Conservation (phyloP, 192 early-diverging fungal species). For the Coemansia sp. region DNA sequence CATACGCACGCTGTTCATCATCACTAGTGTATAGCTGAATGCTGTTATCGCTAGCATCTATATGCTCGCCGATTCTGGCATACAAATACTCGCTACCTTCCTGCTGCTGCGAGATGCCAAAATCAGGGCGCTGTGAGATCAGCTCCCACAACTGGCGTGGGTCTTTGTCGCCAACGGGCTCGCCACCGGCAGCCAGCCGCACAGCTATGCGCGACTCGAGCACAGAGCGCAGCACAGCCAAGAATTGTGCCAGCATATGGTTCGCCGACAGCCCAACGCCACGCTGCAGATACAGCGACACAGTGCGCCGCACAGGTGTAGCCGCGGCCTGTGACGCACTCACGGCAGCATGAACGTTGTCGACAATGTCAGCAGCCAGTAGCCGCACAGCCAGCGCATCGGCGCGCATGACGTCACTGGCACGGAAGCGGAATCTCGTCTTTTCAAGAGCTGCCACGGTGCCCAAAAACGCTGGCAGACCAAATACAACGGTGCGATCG, state of each 20-base stretch:
- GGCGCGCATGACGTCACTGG: conserved; percentile 22
- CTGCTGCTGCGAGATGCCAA: not conserved
- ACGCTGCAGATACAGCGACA: conserved; percentile 26
- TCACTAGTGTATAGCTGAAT: not conserved
- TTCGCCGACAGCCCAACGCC: conserved; percentile 29
- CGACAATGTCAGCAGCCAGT: conserved; percentile 8
- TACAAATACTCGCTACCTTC: not conserved
- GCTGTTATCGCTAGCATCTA: too few relatives aligned
- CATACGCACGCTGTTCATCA: conserved; percentile 14
- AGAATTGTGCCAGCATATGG: conserved; percentile 32
- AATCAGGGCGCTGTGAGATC: conserved; percentile 15
- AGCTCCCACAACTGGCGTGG: conserved; percentile 42
- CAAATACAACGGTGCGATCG: conserved; percentile 23
- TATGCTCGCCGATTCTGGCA: not conserved
- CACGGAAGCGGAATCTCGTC: conserved; percentile 28
- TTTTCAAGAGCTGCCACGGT: conserved; percentile 36
- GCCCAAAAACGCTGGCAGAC: conserved; percentile 31
- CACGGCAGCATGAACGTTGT: conserved; percentile 23
- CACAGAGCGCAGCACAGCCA: conserved; percentile 37
- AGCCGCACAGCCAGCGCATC: conserved; percentile 25
- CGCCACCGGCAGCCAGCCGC: conserved; percentile 23
- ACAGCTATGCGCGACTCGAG: conserved; percentile 44
- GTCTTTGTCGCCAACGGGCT: conserved; percentile 20
- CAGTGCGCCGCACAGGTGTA: conserved; percentile 17
- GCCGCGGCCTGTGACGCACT: conserved; percentile 8